Evolutionary conservation across 306 rosid species (phyloP).

Genomic region (Gastrolobium bilobum): DNA sequence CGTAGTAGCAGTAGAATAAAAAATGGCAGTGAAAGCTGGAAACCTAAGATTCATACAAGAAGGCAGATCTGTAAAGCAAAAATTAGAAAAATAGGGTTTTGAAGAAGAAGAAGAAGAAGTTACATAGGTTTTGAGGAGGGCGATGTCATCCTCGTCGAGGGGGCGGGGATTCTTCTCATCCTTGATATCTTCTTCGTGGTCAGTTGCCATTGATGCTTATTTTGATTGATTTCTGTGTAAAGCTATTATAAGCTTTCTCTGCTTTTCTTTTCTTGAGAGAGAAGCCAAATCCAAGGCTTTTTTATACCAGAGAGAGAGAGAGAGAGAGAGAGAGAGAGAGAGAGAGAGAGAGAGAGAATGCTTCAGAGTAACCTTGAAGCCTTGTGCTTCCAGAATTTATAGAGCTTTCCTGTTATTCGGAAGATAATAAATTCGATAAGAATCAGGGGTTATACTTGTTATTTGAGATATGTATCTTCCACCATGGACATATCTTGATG

Average conservation of each 20-base stretch:
- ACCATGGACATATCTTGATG: no score
- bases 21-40: background rate
- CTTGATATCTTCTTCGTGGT: conserved; percentile 77
- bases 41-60: background rate
- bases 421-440: no score
- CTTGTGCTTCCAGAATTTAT: no score
- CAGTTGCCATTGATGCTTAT: conserved; percentile 61
- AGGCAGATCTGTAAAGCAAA: background rate
- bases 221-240: background rate
- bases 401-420: no score
- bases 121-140: conserved; percentile 88
- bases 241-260: no score
- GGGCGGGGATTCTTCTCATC: conserved; percentile 94
- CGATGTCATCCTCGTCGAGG: conserved; percentile 90
- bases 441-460: no score
- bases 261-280: background rate
- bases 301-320: no score
- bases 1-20: background rate
- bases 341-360: no score
- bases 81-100: conserved; percentile 33
- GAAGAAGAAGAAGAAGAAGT: conserved; percentile 13
- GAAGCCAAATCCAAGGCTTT: background rate
- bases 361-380: no score
- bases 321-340: no score
- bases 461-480: no score